Evolutionary conservation across 1,139 yeast species (phyloP), one percentile per base, ranked within the genome.

Genomic region (Arxiozyma heterogenica): DNA sequence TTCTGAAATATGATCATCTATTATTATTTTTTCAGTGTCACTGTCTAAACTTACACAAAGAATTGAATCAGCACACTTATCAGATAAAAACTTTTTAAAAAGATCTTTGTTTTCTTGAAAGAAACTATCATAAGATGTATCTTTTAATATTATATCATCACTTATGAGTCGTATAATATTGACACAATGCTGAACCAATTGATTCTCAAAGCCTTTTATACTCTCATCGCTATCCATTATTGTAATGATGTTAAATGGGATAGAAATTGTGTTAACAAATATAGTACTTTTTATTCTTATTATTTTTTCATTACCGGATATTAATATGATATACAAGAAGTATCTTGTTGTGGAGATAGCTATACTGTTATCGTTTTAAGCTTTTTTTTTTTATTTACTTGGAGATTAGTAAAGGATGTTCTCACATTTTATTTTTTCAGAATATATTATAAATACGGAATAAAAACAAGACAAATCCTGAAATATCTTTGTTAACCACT

Each of bases 191-290:
- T 38, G 49, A 21, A 27, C 49, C 17, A 46, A 46, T 46, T 46
- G 49, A 4, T 21, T 4, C 11, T 34, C 39, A 21, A 22, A 38
- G 34, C 11, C 7, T 12, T 34, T 21, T 8, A 46, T 38, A 34
- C 17, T 17, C 11, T 30, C 42, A 38, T 38, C 20, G n/a, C 6
- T 18, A 21, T 30, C 5, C 41, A 30, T 22, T 18, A 44, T 17
- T 25, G 18, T 30, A 11, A 18, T 30, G 8, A 11, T 41, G 23
- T 41, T 41, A 18, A 23, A 17, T 20, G 22, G 23, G 44, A n/a
- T 18, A 20, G 5, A 50, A 38, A 45, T 53, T 41, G 59, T 58
- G 15, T 34, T 34, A 30, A 17, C 12, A 8, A 25, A n/a, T 44
- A 22, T 12, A 25, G 38, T 44, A 18, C n/a, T 15, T 22, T 17